These are phyloP conservation scores for Ustilago trichophora DNA, from an alignment of 1,284 basidiomycete genomes.

Conservation along the genomic window DNA sequence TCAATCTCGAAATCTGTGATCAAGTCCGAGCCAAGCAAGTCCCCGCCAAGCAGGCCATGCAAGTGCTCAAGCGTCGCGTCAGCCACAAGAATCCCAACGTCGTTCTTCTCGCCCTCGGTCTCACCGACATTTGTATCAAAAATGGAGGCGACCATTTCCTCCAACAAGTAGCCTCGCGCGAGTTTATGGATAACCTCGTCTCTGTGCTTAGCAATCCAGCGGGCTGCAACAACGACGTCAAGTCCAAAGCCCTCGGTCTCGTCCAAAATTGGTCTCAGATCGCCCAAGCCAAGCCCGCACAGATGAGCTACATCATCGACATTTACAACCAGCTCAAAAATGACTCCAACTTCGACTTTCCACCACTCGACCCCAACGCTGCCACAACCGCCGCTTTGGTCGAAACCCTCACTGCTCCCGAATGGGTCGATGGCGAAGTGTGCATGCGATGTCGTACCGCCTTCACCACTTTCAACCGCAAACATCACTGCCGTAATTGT, in stretches of 20 bases:
- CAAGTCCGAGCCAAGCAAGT: conserved; percentile 89
- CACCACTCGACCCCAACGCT: conserved; percentile 77
- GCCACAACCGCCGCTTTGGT: conserved; percentile 66
- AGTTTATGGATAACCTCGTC: conserved; percentile 91
- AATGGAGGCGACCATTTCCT: conserved; percentile 96
- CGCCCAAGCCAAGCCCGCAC: conserved; percentile 81
- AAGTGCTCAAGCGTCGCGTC: conserved; percentile 83
- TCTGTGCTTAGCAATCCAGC: conserved; percentile 76
- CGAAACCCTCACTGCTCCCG: conserved; percentile 73
- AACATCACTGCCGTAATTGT: conserved; percentile 98
- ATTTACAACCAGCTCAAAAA: conserved; percentile 60
- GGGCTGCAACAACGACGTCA: conserved; percentile 80
- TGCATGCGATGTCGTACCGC: conserved; percentile 90
- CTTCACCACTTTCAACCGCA: conserved; percentile 95
- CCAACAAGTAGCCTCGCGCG: conserved; percentile 72
- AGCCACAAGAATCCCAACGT: conserved; percentile 97
- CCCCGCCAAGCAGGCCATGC: conserved; percentile 85
- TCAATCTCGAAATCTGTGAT: conserved; percentile 95
- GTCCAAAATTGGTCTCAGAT: conserved; percentile 93
- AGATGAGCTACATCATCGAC: conserved; percentile 59
- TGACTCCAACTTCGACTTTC: conserved; percentile 76
- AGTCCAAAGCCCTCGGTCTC: conserved; percentile 78
- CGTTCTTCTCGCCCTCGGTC: conserved; percentile 81
- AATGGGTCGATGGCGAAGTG: conserved; percentile 95
- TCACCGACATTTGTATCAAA: conserved; percentile 94